Evolutionary conservation across 495 filamentous ascomycete genomes (phyloP), one percentile per base, ranked within the genome.

Genomic region (Zalerion maritima): DNA sequence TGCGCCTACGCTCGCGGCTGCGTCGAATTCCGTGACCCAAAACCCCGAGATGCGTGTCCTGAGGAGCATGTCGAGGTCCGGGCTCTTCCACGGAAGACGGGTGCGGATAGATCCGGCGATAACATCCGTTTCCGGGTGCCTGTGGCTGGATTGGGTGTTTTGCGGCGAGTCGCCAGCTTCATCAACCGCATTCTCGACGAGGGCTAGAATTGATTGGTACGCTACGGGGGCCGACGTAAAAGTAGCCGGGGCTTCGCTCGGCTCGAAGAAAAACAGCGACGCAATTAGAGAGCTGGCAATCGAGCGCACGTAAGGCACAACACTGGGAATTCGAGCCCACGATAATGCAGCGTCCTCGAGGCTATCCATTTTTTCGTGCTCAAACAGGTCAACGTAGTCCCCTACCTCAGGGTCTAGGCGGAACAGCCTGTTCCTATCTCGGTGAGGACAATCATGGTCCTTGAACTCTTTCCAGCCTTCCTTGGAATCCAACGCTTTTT

Each of bases 181-280:
- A 11, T n/a, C n/a, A n/a, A n/a, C n/a, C n/a, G n/a, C n/a, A n/a
- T n/a, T n/a, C n/a, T n/a, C n/a, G n/a, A n/a, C n/a, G n/a, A n/a
- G n/a, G n/a, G n/a, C n/a, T n/a, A n/a, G n/a, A n/a, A n/a, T n/a
- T n/a, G n/a, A n/a, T n/a, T n/a, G n/a, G n/a, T n/a, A n/a, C n/a
- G n/a, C n/a, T n/a, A n/a, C n/a, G n/a, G n/a, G n/a, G n/a, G n/a
- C n/a, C n/a, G n/a, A n/a, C n/a, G n/a, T n/a, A n/a, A n/a, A n/a
- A n/a, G n/a, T n/a, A n/a, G n/a, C n/a, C n/a, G n/a, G n/a, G n/a
- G n/a, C n/a, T n/a, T n/a, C n/a, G n/a, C n/a, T n/a, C n/a, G 31
- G 31, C 17, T 33, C 31, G 22, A 33, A 33, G 18, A 33, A 33
- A 14, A 33, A 33, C 22, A 33, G 19, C 16, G 24, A 25, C 2